Evolutionary conservation across 2,329 filamentous ascomycete genomes (phyloP).

Genomic region (Sclerotinia spermophila): DNA sequence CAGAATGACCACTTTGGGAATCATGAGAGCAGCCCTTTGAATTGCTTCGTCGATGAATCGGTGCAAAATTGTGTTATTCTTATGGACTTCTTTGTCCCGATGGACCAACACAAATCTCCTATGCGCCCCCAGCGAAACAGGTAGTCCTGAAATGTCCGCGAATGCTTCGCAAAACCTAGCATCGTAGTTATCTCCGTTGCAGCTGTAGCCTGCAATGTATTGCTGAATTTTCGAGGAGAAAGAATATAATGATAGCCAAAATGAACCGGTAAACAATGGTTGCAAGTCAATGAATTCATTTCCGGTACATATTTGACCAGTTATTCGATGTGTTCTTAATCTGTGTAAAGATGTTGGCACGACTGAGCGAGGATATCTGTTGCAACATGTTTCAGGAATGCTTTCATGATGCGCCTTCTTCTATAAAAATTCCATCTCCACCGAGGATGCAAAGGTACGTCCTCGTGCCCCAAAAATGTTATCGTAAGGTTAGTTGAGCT

Average conservation of each 20-base stretch:
- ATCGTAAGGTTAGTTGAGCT: neutral
- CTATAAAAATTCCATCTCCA: neutral
- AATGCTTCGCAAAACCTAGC: conserved; percentile 39
- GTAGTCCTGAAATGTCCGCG: conserved; percentile 36
- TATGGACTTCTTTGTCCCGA: conserved; percentile 23
- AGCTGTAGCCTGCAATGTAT: conserved; percentile 48
- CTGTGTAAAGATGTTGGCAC: neutral
- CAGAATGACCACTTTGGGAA: neutral
- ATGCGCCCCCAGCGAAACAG: conserved; percentile 36
- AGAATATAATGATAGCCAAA: conserved; percentile 40
- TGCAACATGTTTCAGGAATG: neutral
- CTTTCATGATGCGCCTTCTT: neutral
- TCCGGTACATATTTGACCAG: neutral
- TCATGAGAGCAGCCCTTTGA: conserved; percentile 38
- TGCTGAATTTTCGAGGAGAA: conserved; percentile 46
- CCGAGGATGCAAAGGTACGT: neutral
- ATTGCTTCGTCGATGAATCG: conserved; percentile 24
- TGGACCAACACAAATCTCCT: conserved; percentile 15
- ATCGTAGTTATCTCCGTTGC: conserved; percentile 25
- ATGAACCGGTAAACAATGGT: conserved; percentile 49
- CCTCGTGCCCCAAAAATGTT: neutral
- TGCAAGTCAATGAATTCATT: conserved; percentile 36
- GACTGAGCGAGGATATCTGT: neutral
- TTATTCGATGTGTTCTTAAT: neutral
- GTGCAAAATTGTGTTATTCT: conserved; percentile 26